Percentiles rank a stretch among this genome's conserved stretches.
These are phyloP conservation scores for Fusarium nematophilum DNA, from an alignment of 2,329 filamentous ascomycete genomes.

Conservation along the genomic window DNA sequence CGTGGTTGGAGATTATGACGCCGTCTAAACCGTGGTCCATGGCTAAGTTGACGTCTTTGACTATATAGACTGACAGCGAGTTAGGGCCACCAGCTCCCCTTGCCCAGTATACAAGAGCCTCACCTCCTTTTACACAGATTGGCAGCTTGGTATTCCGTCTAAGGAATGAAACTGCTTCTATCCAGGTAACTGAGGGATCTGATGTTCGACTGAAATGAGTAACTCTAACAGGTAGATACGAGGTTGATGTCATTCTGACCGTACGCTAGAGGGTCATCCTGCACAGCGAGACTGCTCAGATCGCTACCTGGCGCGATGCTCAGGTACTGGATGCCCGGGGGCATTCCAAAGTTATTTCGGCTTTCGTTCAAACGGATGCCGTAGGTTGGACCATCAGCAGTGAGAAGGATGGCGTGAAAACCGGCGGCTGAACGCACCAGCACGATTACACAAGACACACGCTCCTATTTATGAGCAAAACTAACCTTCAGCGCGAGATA, in stretches of 20 bases:
- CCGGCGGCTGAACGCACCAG: slow-evolving; percentile 7
- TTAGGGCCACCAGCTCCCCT: too few relatives aligned
- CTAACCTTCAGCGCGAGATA: slow-evolving; percentile 23
- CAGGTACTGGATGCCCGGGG: slow-evolving; percentile 18
- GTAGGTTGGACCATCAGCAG: slow-evolving; percentile 9
- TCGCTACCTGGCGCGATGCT: slow-evolving; percentile 16
- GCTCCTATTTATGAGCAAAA: too few relatives aligned
- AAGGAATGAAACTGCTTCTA: slow-evolving; percentile 15
- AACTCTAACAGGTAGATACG: background rate
- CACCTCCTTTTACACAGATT: slow-evolving; percentile 25
- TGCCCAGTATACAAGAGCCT: too few relatives aligned
- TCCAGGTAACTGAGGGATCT: too few relatives aligned
- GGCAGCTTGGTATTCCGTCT: slow-evolving; percentile 20
- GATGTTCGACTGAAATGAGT: background rate
- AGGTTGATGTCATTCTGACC: background rate
- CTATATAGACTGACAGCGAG: too few relatives aligned
- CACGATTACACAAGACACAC: too few relatives aligned
- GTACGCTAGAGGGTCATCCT: slow-evolving; percentile 18
- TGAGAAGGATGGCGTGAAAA: slow-evolving; percentile 15
- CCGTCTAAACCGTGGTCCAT: too few relatives aligned
- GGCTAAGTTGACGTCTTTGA: too few relatives aligned
- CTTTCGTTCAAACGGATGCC: slow-evolving; percentile 17
- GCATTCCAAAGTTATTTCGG: slow-evolving; percentile 10
- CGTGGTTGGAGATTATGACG: too few relatives aligned
- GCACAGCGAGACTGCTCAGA: slow-evolving; percentile 14